Evolutionary conservation across 148 eudicot species (phyloP).

Genomic region (Oxyria digyna): DNA sequence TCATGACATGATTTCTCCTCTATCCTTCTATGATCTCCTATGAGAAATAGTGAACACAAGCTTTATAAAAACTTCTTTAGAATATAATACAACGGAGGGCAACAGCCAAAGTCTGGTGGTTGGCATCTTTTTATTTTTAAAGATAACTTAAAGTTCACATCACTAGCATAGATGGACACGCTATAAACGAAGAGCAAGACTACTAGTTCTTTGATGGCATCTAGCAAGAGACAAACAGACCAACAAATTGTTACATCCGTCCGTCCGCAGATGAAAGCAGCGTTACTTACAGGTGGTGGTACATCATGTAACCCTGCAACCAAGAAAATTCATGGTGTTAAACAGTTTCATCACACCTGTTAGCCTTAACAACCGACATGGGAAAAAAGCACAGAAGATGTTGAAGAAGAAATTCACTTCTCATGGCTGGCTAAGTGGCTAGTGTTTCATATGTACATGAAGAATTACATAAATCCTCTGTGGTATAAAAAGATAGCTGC

Average conservation of each 20-base stretch:
- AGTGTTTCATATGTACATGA: neutral
- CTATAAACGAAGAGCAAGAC: neutral
- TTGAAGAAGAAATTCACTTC: neutral
- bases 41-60: neutral
- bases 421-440: too few relatives aligned
- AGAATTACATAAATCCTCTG: neutral
- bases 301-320: neutral
- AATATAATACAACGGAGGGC: neutral
- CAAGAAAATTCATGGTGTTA: neutral
- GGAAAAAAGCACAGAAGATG: neutral
- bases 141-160: neutral
- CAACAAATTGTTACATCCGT: neutral
- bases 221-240: neutral
- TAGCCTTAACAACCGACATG: neutral
- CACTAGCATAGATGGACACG: neutral
- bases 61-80: neutral
- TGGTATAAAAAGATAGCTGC: too few relatives aligned
- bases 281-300: neutral
- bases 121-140: neutral
- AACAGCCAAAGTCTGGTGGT: neutral
- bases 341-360: neutral
- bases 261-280: neutral
- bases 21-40: too few relatives aligned
- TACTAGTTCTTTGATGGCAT: neutral
- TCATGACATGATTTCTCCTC: too few relatives aligned